A percentile compares a stretch with the other conserved stretches of the same genome.
Conservation (phyloP, 768 basidiomycete genomes). For the Leccinum barrowsii region DNA sequence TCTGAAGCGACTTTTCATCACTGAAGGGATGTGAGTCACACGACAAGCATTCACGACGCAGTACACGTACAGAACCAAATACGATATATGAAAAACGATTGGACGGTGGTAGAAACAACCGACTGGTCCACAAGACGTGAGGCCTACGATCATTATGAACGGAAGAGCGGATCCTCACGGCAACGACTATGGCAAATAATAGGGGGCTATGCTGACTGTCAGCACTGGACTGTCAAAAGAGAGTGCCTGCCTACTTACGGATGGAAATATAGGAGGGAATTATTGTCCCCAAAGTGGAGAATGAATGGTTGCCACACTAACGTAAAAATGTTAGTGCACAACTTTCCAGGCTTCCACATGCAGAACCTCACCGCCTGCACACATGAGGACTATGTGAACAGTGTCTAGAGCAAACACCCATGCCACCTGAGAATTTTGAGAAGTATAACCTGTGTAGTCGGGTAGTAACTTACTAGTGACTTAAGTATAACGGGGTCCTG, state of each 20-base stretch:
- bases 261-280: constrained; percentile 13
- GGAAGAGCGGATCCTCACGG: constrained; percentile 10
- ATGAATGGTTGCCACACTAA: constrained; percentile 24
- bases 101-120: constrained; percentile 17
- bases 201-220: constrained; percentile 14
- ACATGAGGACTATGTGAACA: constrained; percentile 16
- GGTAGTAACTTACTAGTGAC: constrained; percentile 7
- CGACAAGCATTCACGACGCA: not conserved
- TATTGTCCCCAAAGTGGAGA: constrained; percentile 19
- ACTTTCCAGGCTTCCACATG: not conserved
- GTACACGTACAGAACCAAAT: constrained; percentile 21
- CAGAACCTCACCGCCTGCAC: constrained; percentile 13
- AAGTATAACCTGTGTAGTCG: not conserved
- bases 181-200: constrained; percentile 20
- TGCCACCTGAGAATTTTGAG: constrained; percentile 14
- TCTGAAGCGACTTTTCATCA: constrained; percentile 12
- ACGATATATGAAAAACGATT: constrained; percentile 26
- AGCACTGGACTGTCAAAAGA: constrained; percentile 5
- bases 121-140: constrained; percentile 18
- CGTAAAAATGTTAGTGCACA: not conserved
- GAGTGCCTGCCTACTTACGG: constrained; percentile 14
- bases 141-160: constrained; percentile 3
- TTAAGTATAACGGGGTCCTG: constrained; percentile 13
- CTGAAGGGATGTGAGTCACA: constrained; percentile 3
- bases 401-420: constrained; percentile 21